These are phyloP conservation scores for Paramecium pentaurelia DNA, from an alignment of 73 alveolate species.

Conservation along the genomic window DNA sequence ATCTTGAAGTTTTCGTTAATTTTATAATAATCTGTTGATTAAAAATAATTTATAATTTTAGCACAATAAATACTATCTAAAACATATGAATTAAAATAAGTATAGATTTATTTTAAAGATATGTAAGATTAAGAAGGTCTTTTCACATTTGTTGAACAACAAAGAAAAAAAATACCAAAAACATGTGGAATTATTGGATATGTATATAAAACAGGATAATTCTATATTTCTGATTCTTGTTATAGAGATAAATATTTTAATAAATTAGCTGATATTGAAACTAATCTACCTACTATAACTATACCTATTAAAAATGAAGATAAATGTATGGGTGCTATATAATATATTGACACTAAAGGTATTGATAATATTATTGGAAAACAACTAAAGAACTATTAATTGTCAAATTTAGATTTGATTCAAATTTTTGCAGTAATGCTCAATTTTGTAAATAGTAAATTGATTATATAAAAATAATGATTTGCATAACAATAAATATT, in stretches of 20 bases:
- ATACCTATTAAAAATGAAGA: slow-evolving; percentile 19
- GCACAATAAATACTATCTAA: neutral
- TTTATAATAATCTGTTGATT: neutral
- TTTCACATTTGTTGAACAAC: neutral
- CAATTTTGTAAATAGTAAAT: neutral
- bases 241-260: slow-evolving; percentile 8
- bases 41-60: neutral
- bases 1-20: neutral
- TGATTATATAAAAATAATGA: neutral
- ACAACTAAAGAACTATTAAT: neutral
- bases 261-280: slow-evolving; percentile 35
- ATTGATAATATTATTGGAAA: neutral
- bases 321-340: neutral
- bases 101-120: neutral
- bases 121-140: neutral
- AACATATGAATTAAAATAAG: neutral
- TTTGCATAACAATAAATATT: neutral
- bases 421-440: neutral
- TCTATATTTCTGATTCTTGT: slow-evolving; percentile 2
- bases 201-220: neutral
- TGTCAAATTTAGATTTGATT: neutral
- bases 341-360: slow-evolving; percentile 9
- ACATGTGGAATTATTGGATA: slow-evolving; percentile 1
- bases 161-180: neutral
- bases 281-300: neutral